Evolutionary conservation across 176 grass and related monocot species (phyloP), one percentile per base, ranked within the genome.

Genomic region (Musa schizocarpa): DNA sequence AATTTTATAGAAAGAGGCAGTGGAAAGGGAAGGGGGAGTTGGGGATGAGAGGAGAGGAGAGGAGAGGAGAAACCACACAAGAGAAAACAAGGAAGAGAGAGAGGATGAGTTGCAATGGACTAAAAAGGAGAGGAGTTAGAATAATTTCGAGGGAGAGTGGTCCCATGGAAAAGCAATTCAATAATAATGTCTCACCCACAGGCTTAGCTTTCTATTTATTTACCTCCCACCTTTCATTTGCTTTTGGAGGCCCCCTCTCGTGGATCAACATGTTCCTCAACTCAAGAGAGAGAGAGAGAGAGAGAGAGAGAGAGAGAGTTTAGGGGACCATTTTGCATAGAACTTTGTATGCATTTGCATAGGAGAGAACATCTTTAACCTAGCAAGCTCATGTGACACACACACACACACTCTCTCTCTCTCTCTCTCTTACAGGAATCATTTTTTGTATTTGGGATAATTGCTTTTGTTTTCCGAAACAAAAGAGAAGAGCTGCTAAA

Each of bases 101-200:
- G 34, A 10, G 20, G n/a, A 20, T 11, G 61, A 16, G 5, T 19
- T 61, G 57, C 57, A 8, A 61, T 21, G 57, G 57, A 61, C 57
- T 19, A 61, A 61, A 61, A 61, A n/a, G 57, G 16, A n/a, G 13
- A n/a, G 57, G 16, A n/a, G 13, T 61, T n/a, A 61, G 57, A 61
- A 61, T 61, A 61, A 61, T 61, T 61, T 61, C 17, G 34, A 43
- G 16, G 55, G 57, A 4, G 57, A 61, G 57, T 61, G 57, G 57
- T 61, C 57, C 57, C 57, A 21, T n/a, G n/a, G 57, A 61, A 61
- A 61, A 61, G 55, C 17, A 14, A 61, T n/a, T 61, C n/a, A 19
- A 61, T 61, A 61, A 61, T 61, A 61, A 61, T 61, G 57, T 61
- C 57, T 61, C n/a, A 61, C 57, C 57, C n/a, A 19, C 57, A 61